A percentile compares a stretch with the other conserved stretches of the same genome.
Evolutionary conservation across 306 rosid genomes (phyloP).

Genomic region (Senna siamea): DNA sequence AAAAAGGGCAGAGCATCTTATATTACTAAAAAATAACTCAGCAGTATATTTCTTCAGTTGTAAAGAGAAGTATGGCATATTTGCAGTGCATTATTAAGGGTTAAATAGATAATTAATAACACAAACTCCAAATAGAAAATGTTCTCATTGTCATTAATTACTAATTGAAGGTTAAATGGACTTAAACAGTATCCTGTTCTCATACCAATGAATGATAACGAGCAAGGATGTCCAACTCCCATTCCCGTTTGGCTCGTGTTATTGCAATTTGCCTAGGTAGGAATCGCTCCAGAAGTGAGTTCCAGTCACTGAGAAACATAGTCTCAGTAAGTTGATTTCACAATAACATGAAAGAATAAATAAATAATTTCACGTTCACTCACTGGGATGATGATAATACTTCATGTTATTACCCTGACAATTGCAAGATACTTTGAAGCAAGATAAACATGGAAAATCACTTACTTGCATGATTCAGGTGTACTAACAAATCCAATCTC

Average conservation of each 20-base stretch:
- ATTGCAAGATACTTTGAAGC: slow-evolving; percentile 26
- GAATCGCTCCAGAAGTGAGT: slow-evolving; percentile 79
- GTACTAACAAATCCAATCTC: slow-evolving; percentile 74
- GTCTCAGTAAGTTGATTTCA: slow-evolving; percentile 25
- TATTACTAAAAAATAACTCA: slow-evolving; percentile 1
- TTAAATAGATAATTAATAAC: slow-evolving; percentile 16
- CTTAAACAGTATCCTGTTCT: slow-evolving; percentile 5
- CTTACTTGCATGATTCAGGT: slow-evolving; percentile 90
- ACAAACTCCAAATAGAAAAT: slow-evolving; percentile 14
- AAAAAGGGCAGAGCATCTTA: slow-evolving; percentile 21
- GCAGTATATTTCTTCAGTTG: slow-evolving; percentile 30
- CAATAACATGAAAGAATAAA: neutral
- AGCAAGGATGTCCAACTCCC: slow-evolving; percentile 93
- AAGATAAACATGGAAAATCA: slow-evolving; percentile 40
- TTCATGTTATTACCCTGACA: neutral
- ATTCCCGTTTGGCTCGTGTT: slow-evolving; percentile 84
- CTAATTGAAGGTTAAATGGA: slow-evolving; percentile 16
- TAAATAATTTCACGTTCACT: slow-evolving; percentile 7
- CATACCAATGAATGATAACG: slow-evolving; percentile 83
- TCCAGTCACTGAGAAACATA: slow-evolving; percentile 77
- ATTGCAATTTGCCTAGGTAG: slow-evolving; percentile 92
- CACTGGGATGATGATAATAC: slow-evolving; percentile 22
- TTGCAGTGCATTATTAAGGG: neutral
- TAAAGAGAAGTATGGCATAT: slow-evolving; percentile 20
- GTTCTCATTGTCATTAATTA: neutral